Evolutionary conservation across 208 protist genomes (phyloP).

Genomic region (Trypanosoma melophagium): DNA sequence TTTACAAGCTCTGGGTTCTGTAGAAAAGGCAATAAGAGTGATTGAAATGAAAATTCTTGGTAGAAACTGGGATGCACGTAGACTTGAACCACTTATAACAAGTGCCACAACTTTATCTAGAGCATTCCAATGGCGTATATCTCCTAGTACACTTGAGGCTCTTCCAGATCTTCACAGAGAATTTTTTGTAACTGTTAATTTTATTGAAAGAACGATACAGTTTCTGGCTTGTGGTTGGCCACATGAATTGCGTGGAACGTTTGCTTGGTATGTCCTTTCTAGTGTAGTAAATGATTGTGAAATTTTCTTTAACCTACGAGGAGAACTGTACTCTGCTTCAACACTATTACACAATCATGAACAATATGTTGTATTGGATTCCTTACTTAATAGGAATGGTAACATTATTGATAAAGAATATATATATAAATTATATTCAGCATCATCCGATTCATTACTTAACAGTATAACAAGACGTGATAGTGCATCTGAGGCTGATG

Average conservation of each 20-base stretch:
- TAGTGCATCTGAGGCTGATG: too few relatives aligned
- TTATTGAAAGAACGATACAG: conserved; percentile 56
- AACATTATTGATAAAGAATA: conserved; percentile 5
- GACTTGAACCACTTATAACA: conserved; percentile 52
- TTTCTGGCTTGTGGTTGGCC: conserved; percentile 70
- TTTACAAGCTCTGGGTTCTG: conserved; percentile 36
- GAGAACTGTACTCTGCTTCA: conserved; percentile 32
- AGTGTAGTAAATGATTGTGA: conserved; percentile 30
- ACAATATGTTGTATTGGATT: conserved; percentile 40
- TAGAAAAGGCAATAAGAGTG: conserved; percentile 33
- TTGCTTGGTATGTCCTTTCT: conserved; percentile 56
- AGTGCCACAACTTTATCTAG: conserved; percentile 39
- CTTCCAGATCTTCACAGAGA: conserved; percentile 52
- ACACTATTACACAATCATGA: conserved; percentile 37
- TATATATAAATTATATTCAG: conserved; percentile 1
- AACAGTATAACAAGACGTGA: conserved; percentile 13
- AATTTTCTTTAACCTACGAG: conserved; percentile 29
- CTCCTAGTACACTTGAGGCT: conserved; percentile 62
- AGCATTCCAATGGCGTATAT: conserved; percentile 46
- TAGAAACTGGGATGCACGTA: conserved; percentile 44
- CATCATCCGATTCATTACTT: conserved; percentile 30
- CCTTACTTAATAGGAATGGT: conserved; percentile 22
- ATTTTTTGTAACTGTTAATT: conserved; percentile 71
- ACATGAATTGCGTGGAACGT: conserved; percentile 48
- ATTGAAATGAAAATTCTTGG: conserved; percentile 68